Conservation (phyloP, 2,329 filamentous ascomycete genomes). For the Claviceps spartinae region DNA sequence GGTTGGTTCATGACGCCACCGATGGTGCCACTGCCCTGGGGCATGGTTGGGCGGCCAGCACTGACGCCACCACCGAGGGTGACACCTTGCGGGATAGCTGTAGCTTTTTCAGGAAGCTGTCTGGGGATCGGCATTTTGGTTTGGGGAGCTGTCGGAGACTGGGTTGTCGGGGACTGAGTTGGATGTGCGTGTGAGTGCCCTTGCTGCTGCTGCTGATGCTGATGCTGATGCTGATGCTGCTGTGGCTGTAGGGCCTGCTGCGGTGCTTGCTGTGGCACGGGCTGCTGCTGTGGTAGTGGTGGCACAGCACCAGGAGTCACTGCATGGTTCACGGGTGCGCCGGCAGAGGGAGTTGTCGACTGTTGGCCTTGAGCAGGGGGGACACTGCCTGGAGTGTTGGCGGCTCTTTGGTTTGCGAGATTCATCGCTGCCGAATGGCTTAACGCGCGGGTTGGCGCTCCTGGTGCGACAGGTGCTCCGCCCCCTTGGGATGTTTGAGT, state of each 20-base stretch:
- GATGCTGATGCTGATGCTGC: conserved; percentile 15
- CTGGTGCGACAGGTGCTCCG: conserved; percentile 24
- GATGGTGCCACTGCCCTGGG: conserved; percentile 60
- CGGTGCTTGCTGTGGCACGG: conserved; percentile 16
- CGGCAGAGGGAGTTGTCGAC: conserved; percentile 11
- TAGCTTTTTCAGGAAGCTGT: conserved; percentile 53
- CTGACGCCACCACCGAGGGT: conserved; percentile 48
- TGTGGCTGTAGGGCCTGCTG: conserved; percentile 18
- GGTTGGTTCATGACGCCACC: conserved; percentile 81
- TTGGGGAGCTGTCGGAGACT: conserved; percentile 29
- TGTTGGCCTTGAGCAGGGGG: conserved; percentile 18
- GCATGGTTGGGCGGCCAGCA: conserved; percentile 67
- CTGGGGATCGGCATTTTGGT: conserved; percentile 74
- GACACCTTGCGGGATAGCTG: conserved; percentile 60
- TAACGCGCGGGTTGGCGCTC: conserved; percentile 27
- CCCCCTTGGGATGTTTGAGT: conserved; percentile 36
- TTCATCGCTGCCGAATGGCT: conserved; percentile 37
- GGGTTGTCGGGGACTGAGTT: conserved; percentile 27
- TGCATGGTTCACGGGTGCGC: conserved; percentile 18
- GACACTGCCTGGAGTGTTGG: conserved; percentile 20
- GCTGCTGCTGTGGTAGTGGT: conserved; percentile 18
- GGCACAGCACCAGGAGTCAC: conserved; percentile 19
- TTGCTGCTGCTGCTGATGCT: conserved; percentile 21
- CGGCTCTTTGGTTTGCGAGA: conserved; percentile 30
- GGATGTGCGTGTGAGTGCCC: conserved; percentile 37